Conservation (phyloP, 2,329 filamentous ascomycete species). For the Colletotrichum cordylinicola region DNA sequence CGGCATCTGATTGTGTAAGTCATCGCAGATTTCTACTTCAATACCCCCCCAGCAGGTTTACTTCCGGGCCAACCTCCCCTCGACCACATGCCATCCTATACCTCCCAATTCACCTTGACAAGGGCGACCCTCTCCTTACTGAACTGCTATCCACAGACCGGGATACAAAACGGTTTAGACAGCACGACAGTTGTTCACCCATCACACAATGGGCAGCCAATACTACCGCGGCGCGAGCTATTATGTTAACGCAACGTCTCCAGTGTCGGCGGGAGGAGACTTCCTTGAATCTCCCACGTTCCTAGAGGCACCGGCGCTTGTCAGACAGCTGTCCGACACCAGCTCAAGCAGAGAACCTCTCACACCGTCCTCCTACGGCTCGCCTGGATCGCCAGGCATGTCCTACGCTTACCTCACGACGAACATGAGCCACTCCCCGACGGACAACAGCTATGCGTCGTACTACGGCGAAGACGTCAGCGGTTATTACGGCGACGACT, state of each 20-base stretch:
- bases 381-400: constrained; percentile 15
- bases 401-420: constrained; percentile 13
- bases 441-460: neutral
- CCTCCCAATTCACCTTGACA: neutral
- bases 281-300: constrained; percentile 14
- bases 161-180: constrained; percentile 16
- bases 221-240: constrained; percentile 4
- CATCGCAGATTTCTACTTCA: neutral
- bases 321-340: constrained; percentile 14
- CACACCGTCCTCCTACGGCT: constrained; percentile 20
- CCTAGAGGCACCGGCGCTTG: constrained; percentile 15
- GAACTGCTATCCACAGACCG: constrained; percentile 20
- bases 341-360: constrained; percentile 17
- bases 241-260: constrained; percentile 20
- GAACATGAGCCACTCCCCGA: constrained; percentile 13
- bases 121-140: constrained; percentile 15
- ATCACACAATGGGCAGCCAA: constrained; percentile 14
- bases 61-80: neutral
- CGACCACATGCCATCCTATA: neutral
- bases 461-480: neutral
- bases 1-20: constrained; percentile 10
- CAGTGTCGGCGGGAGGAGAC: constrained; percentile 18
- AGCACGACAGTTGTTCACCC: neutral
- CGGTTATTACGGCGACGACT: constrained; percentile 13
- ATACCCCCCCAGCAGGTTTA: neutral